phyloP scores from a whole-genome alignment of 371 early-diverging fungal species.

The Neoconidiobolus thromboides region DNA sequence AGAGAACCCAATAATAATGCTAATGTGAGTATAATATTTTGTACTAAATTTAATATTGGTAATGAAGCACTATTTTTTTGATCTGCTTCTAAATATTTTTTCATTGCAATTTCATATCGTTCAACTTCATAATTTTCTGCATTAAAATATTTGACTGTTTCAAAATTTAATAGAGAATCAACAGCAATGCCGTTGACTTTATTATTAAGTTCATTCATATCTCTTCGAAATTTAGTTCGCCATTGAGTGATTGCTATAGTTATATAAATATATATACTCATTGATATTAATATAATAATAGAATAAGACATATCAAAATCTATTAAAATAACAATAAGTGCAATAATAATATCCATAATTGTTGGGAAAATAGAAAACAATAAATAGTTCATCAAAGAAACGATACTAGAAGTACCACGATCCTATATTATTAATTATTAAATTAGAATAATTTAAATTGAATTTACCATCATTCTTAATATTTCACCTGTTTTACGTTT shows the following conservation, averaged over 20 bases:
- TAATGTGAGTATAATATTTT: slow-evolving; percentile 60
- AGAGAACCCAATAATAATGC: slow-evolving; percentile 60
- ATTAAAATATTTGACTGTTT: slow-evolving; percentile 83
- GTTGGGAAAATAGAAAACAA: slow-evolving; percentile 82
- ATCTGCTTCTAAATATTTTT: slow-evolving; percentile 63
- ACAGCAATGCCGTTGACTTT: slow-evolving; percentile 55
- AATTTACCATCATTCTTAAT: slow-evolving; percentile 36
- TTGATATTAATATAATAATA: slow-evolving; percentile 64
- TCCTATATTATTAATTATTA: slow-evolving; percentile 31
- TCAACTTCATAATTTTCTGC: slow-evolving; percentile 59
- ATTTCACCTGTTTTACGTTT: slow-evolving; percentile 87
- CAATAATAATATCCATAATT: slow-evolving; percentile 68
- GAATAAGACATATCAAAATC: slow-evolving; percentile 60
- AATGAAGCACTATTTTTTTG: slow-evolving; percentile 45
- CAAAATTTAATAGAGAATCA: slow-evolving; percentile 86
- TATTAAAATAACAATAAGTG: slow-evolving; percentile 44
- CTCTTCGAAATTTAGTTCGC: slow-evolving; percentile 66
- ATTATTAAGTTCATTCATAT: slow-evolving; percentile 53
- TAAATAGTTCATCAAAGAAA: slow-evolving; percentile 56
- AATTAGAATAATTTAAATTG: not conserved
- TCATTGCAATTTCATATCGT: slow-evolving; percentile 59
- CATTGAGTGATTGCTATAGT: slow-evolving; percentile 82
- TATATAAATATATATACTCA: slow-evolving; percentile 62
- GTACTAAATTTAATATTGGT: slow-evolving; percentile 61
- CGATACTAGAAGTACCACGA: slow-evolving; percentile 63